phyloP scores from a whole-genome alignment of 495 filamentous ascomycete genomes.

The Penicillium manginii region DNA sequence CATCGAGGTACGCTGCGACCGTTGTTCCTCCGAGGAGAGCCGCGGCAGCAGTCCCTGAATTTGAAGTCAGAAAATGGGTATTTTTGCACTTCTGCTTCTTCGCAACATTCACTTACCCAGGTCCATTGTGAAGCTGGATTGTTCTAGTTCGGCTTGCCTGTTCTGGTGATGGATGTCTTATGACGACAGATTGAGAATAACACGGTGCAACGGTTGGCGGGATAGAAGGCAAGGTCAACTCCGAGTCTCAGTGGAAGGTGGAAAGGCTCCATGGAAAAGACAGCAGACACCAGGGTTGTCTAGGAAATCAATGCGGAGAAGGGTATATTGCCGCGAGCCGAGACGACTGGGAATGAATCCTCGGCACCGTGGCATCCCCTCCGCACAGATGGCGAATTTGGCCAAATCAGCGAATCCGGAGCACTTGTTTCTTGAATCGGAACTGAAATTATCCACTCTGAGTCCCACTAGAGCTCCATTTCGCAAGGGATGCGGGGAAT shows the following conservation, averaged over 20 bases:
- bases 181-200: background rate
- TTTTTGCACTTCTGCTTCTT: background rate
- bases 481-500: slow-evolving; percentile 15
- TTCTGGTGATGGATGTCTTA: background rate
- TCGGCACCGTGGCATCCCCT: slow-evolving; percentile 4
- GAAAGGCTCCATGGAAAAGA: background rate
- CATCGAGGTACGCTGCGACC: slow-evolving; percentile 66
- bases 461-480: slow-evolving; percentile 5
- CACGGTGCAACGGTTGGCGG: no score
- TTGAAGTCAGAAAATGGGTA: background rate
- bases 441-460: background rate
- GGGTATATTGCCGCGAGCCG: background rate
- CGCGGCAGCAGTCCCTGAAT: slow-evolving; percentile 27
- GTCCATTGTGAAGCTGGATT: background rate
- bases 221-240: no score
- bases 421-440: background rate
- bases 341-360: background rate
- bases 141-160: background rate
- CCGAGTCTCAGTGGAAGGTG: no score
- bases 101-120: background rate
- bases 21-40: slow-evolving; percentile 48
- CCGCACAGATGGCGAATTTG: background rate
- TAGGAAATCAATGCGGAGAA: background rate
- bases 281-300: background rate
- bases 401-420: background rate